Evolutionary conservation across 2,329 filamentous ascomycete species (phyloP).

Genomic region (Pseudogymnoascus sp.): DNA sequence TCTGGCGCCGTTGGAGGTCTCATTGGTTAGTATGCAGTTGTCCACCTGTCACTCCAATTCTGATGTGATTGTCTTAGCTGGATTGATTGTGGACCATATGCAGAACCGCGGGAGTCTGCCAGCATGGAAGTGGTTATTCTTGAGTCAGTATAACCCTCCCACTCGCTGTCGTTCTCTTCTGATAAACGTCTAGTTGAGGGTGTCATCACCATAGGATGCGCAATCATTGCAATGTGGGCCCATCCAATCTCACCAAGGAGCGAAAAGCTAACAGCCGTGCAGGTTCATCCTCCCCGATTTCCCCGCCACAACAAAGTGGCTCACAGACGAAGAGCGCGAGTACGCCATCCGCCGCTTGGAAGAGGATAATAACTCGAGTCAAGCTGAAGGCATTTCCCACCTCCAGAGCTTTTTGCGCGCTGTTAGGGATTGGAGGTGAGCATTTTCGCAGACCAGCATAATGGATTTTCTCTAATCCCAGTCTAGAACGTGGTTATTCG

Average conservation of each 20-base stretch:
- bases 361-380: slow-evolving; percentile 5
- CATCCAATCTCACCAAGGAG: no score
- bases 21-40: not conserved
- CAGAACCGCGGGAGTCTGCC: slow-evolving; percentile 34
- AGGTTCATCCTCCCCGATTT: slow-evolving; percentile 18
- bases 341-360: slow-evolving; percentile 11
- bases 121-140: slow-evolving; percentile 37
- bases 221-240: slow-evolving; percentile 31
- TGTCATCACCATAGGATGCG: slow-evolving; percentile 11
- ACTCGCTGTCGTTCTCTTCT: not conserved
- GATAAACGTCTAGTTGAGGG: slow-evolving; percentile 14
- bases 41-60: not conserved
- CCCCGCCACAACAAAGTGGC: slow-evolving; percentile 13
- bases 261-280: no score
- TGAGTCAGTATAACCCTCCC: slow-evolving; percentile 12
- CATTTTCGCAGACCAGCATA: not conserved
- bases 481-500: slow-evolving; percentile 6
- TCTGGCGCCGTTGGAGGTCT: slow-evolving; percentile 42
- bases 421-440: slow-evolving; percentile 11
- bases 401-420: slow-evolving; percentile 1
- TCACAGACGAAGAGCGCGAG: slow-evolving; percentile 10
- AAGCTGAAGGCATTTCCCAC: not conserved
- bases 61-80: slow-evolving; percentile 12
- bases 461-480: not conserved
- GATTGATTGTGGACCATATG: slow-evolving; percentile 16